Evolutionary conservation across 345 rosid species (phyloP), one percentile per base, ranked within the genome.

Genomic region (Turnera subulata): DNA sequence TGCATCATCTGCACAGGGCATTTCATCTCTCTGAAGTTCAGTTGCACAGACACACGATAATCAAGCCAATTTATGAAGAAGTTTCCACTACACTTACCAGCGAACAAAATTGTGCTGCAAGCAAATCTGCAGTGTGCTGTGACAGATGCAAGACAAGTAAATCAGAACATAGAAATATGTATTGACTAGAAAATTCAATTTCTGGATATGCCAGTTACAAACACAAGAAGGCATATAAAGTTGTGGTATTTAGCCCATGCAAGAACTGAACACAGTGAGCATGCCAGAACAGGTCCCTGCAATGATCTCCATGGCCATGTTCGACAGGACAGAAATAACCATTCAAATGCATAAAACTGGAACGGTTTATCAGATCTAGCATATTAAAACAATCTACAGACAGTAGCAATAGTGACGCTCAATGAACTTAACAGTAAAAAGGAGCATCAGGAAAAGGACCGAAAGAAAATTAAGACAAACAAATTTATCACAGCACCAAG

Each of bases 51-150:
- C 55, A 50, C 32, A 16, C 46, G 40, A 42, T 29, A 57, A 62
- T 56, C n/a, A 47, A 29, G 5, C 35, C 4, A 29, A 29, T 4
- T 29, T 29, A 59, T 43, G 43, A 59, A 54, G 47, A 12, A 25
- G 21, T 9, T 17, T 52, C 43, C 1, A 19, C 33, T 21, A 61
- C 59, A 74, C 81, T 4, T 85, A 93, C 99, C 99, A 83, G 82
- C 52, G 82, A 59, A 61, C 72, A 66, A 50, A 79, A 81, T 72
- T 93, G 79, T 45, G 50, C 63, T 10, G 87, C 94, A 62, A 93
- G 96, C 78, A 89, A 79, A 80, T 93, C 99, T 1, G 96, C 95
- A 20, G 70, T 52, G 67, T 86, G 84, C 99, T 93, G 97, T 59
- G 20, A 51, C 55, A 70, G 29, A 56, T 4, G 7, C 12, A 42